phyloP scores from a whole-genome alignment of 192 early-diverging fungal genomes.

The Backusella sp. region DNA sequence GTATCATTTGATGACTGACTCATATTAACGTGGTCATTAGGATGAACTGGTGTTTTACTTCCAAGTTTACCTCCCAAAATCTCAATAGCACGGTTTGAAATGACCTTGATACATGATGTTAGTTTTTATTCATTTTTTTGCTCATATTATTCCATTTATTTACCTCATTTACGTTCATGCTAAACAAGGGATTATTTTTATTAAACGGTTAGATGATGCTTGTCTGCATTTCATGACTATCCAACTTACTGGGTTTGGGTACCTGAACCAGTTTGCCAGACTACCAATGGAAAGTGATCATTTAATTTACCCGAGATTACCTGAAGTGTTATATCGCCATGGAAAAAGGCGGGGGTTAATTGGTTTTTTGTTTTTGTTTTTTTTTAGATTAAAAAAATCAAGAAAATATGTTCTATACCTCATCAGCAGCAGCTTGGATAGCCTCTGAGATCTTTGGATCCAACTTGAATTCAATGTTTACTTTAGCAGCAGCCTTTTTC shows the following conservation, averaged over 20 bases:
- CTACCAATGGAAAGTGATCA: conserved; percentile 95
- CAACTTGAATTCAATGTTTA: conserved; percentile 87
- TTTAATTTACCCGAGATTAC: conserved; percentile 88
- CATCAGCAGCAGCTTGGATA: conserved; percentile 89
- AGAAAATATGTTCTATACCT: conserved; percentile 39
- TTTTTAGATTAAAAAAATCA: background rate
- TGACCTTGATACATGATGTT: conserved; percentile 52
- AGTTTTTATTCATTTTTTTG: background rate
- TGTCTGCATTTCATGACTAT: background rate
- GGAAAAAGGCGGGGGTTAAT: background rate
- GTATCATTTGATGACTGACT: conserved; percentile 97
- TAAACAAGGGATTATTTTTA: conserved; percentile 24
- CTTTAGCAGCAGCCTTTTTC: conserved; percentile 90
- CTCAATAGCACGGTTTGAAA: conserved; percentile 97
- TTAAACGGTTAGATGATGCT: background rate
- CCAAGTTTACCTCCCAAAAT: conserved; percentile 86
- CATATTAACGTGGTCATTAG: conserved; percentile 99
- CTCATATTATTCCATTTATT: background rate
- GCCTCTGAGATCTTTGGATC: conserved; percentile 77
- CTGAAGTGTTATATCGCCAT: conserved; percentile 26
- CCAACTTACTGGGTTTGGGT: conserved; percentile 72
- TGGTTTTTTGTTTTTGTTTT: background rate
- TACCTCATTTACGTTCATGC: conserved; percentile 94
- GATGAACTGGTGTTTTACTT: conserved; percentile 93
- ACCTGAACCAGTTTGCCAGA: conserved; percentile 92